These are phyloP conservation scores for Stachybotrys chlorohalonatus DNA, from an alignment of 2,329 filamentous ascomycete genomes.

Conservation along the genomic window DNA sequence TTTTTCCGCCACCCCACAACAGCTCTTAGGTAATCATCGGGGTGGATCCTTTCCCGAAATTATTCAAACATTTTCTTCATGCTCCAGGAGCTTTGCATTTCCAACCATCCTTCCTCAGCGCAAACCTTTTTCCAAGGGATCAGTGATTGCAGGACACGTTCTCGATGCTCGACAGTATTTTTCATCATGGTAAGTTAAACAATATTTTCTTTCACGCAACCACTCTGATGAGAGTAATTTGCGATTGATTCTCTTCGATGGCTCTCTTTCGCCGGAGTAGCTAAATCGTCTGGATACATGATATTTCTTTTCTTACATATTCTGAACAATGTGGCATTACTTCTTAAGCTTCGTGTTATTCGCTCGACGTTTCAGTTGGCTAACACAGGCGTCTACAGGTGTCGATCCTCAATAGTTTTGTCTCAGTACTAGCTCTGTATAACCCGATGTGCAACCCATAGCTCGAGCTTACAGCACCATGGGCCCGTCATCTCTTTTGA, in stretches of 20 bases:
- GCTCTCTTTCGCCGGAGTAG: conserved; percentile 82
- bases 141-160: too few relatives aligned
- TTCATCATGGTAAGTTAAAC: conserved; percentile 18
- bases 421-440: not conserved
- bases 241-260: conserved; percentile 87
- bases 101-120: too few relatives aligned
- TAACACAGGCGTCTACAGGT: not conserved
- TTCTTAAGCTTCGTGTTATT: not conserved
- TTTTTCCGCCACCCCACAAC: conserved; percentile 14
- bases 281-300: conserved; percentile 68
- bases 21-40: not conserved
- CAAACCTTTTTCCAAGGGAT: too few relatives aligned
- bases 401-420: not conserved
- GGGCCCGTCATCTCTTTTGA: too few relatives aligned
- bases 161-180: not conserved
- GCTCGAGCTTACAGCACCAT: too few relatives aligned
- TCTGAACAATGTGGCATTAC: conserved; percentile 50
- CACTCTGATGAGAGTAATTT: conserved; percentile 89
- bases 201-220: conserved; percentile 1
- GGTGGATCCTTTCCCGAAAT: not conserved
- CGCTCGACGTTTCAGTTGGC: not conserved
- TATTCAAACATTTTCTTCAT: not conserved
- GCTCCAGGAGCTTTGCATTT: too few relatives aligned
- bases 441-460: too few relatives aligned
- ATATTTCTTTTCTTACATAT: conserved; percentile 99